Evolutionary conservation across 495 filamentous ascomycete species (phyloP), one percentile per base, ranked within the genome.

Genomic region (Penicillium egyptiacum): DNA sequence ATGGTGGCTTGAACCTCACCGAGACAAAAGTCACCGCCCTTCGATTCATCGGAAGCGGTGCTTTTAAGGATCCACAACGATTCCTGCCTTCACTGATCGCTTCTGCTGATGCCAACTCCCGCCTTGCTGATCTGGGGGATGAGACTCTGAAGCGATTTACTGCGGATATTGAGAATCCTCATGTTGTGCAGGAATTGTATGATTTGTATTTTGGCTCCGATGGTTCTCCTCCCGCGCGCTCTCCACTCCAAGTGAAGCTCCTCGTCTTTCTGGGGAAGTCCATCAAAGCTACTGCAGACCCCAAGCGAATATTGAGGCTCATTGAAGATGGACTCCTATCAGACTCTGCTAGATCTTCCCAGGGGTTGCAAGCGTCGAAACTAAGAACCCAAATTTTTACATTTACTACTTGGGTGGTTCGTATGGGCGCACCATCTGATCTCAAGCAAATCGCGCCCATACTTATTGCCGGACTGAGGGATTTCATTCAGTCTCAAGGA

Each of bases 371-470:
- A 67, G 82, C 81, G 6, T 79, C 83, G 10, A 90, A 89, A 63
- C 74, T 97, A 14, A 82, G 90, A 55, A 85, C 86, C 45, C 90
- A 92, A 25, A 83, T 95, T n/a, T 92, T 98, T 65, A 85, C 85
- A 42, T 95, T 91, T 63, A 87, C 92, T 28, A 91, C 90, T 43
- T 96, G 92, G 86, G 84, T 92, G 20, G 89, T 91, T 7, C 82
- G 88, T 43, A 88, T 90, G 64, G 89, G 84, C 22, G 83, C 84
- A 11, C 70, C 73, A 9, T 76, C 75, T 16, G 79, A 83, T 43
- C 72, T 88, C 10, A 78, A 81, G 51, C 67, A 72, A 19, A 85
- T 96, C 55, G 88, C 88, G 2, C 79, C 86, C 2, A 81, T 80
- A 35, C 75, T 95, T n/a, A 83, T 96, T 22, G 73, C 79, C 23